These are phyloP conservation scores for Cicer arietinum DNA, from an alignment of 306 rosid genomes.

Conservation along the genomic window DNA sequence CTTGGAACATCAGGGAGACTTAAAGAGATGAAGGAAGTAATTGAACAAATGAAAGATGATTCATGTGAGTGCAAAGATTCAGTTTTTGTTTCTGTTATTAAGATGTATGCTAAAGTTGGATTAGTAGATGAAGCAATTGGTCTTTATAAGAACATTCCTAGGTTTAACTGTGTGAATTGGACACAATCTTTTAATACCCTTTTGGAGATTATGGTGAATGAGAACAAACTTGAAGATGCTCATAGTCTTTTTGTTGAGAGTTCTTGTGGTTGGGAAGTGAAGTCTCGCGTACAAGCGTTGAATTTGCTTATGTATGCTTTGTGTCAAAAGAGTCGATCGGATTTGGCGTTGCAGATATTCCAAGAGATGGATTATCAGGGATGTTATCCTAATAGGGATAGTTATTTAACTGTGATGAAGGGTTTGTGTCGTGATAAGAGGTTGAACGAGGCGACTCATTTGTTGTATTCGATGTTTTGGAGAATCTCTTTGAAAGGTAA, in stretches of 20 bases:
- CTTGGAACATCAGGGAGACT: conserved; percentile 53
- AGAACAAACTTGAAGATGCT: conserved; percentile 49
- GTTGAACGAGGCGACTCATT: conserved; percentile 61
- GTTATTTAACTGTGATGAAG: conserved; percentile 56
- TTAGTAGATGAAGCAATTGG: conserved; percentile 51
- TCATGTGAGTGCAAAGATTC: conserved; percentile 65
- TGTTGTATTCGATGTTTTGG: conserved; percentile 69
- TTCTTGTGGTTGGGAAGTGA: conserved; percentile 62
- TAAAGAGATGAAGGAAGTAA: conserved; percentile 53
- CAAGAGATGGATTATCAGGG: conserved; percentile 63
- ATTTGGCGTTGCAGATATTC: conserved; percentile 57
- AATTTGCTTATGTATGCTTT: conserved; percentile 60
- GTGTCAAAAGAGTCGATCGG: conserved; percentile 51
- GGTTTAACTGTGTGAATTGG: conserved; percentile 60
- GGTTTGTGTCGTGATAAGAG: conserved; percentile 62
- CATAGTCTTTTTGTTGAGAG: conserved; percentile 52
- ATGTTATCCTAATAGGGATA: conserved; percentile 59
- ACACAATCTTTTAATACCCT: conserved; percentile 59
- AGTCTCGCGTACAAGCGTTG: conserved; percentile 50
- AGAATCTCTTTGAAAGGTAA: conserved; percentile 64
- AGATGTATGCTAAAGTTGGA: conserved; percentile 51
- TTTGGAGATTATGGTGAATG: conserved; percentile 56
- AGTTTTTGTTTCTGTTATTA: conserved; percentile 56
- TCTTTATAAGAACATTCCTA: conserved; percentile 51
- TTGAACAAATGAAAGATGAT: conserved; percentile 57